Conservation (phyloP, 2,329 filamentous ascomycete genomes). For the Epichloe scottii region DNA sequence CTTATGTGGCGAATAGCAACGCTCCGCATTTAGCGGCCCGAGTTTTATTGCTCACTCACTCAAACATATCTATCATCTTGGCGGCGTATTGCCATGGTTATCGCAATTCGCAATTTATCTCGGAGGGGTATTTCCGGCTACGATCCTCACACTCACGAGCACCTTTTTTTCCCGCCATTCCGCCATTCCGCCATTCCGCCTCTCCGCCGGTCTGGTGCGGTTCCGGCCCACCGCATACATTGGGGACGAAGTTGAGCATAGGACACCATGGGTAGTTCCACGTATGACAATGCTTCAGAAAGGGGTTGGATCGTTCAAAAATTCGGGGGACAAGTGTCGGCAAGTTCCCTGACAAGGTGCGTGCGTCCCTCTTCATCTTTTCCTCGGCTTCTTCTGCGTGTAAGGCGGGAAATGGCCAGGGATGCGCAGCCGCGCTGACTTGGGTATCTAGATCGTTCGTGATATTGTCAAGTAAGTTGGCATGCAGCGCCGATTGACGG, state of each 20-base stretch:
- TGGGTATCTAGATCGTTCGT: slow-evolving; percentile 23
- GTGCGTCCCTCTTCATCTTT: slow-evolving; percentile 10
- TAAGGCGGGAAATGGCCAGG: neutral
- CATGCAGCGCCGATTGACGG: neutral
- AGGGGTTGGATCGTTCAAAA: slow-evolving; percentile 80
- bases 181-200: neutral
- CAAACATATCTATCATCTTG: neutral
- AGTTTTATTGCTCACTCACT: slow-evolving; percentile 5
- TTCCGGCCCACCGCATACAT: neutral
- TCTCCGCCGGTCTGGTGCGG: slow-evolving; percentile 1
- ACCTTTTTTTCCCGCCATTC: neutral
- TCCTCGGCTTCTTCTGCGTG: neutral
- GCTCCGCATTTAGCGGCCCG: too few relatives aligned
- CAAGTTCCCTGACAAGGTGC: slow-evolving; percentile 68
- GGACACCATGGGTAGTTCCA: slow-evolving; percentile 20
- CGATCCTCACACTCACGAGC: neutral
- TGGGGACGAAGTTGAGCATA: neutral
- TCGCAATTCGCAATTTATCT: neutral
- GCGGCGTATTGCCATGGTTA: neutral
- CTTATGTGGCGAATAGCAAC: too few relatives aligned
- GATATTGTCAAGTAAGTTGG: slow-evolving; percentile 29
- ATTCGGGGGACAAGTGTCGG: slow-evolving; percentile 93
- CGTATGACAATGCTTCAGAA: slow-evolving; percentile 22
- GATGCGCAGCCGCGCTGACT: slow-evolving; percentile 1
- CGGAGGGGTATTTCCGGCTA: neutral